These are phyloP conservation scores for Pinus albicaulis DNA, from an alignment of 75 land plant species.

Conservation along the genomic window DNA sequence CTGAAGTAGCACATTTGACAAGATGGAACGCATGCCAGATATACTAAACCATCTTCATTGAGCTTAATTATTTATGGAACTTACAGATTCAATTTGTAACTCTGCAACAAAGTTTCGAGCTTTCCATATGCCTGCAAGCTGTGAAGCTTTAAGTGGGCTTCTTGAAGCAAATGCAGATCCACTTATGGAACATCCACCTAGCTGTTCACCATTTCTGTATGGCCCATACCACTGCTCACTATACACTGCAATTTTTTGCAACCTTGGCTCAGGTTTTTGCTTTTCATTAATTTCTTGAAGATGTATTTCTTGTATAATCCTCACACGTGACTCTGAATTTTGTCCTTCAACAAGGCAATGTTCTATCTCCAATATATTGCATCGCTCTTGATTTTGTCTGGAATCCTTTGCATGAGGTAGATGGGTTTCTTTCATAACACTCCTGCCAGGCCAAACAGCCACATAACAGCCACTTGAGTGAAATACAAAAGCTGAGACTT, in stretches of 20 bases:
- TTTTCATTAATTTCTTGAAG: slow-evolving; percentile 19
- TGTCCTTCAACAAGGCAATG: slow-evolving; percentile 72
- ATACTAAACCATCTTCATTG: neutral
- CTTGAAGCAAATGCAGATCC: slow-evolving; percentile 75
- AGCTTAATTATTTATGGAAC: neutral
- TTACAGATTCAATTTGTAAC: slow-evolving; percentile 1
- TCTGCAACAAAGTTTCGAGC: slow-evolving; percentile 21
- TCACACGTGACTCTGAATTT: slow-evolving; percentile 42
- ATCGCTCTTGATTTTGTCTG: slow-evolving; percentile 3
- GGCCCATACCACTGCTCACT: slow-evolving; percentile 88
- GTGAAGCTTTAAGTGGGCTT: slow-evolving; percentile 31
- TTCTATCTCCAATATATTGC: slow-evolving; percentile 65
- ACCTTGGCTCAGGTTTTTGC: slow-evolving; percentile 7
- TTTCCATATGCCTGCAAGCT: slow-evolving; percentile 65
- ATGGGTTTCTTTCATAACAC: slow-evolving; percentile 4
- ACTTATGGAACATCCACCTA: slow-evolving; percentile 79
- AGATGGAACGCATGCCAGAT: neutral
- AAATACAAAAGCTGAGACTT: slow-evolving; percentile 49
- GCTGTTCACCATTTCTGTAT: slow-evolving; percentile 80
- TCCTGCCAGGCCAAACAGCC: slow-evolving; percentile 61
- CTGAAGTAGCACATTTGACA: neutral
- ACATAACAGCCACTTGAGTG: slow-evolving; percentile 67
- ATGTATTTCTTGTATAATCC: slow-evolving; percentile 57
- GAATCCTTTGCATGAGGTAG: neutral
- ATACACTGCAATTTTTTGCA: slow-evolving; percentile 58